These are phyloP conservation scores for Paralagenidium karlingii DNA, from an alignment of 352 stramenopile genomes.

Conservation along the genomic window DNA sequence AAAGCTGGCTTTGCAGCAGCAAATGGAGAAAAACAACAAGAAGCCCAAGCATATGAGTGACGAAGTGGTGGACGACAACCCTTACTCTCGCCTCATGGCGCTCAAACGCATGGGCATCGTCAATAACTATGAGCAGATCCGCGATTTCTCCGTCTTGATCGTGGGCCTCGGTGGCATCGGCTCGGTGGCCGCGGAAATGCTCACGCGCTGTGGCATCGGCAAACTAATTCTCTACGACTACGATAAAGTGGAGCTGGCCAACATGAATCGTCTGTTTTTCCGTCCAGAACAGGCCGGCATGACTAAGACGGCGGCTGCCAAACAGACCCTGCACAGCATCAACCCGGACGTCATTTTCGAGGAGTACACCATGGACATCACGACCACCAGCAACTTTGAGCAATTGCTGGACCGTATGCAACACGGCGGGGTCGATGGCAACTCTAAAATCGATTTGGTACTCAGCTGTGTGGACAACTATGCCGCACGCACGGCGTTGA, in stretches of 20 bases:
- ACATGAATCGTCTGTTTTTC: slow-evolving; percentile 90
- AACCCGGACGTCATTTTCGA: slow-evolving; percentile 85
- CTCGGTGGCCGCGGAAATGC: slow-evolving; percentile 81
- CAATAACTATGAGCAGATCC: slow-evolving; percentile 81
- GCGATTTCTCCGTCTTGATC: slow-evolving; percentile 63
- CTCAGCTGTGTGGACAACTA: slow-evolving; percentile 88
- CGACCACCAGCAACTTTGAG: slow-evolving; percentile 73
- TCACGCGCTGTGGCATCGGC: slow-evolving; percentile 81
- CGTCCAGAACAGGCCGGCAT: slow-evolving; percentile 74
- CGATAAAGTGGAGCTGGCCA: slow-evolving; percentile 82
- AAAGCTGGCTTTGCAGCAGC: slow-evolving; percentile 37
- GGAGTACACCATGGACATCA: slow-evolving; percentile 82
- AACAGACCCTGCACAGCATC: slow-evolving; percentile 80
- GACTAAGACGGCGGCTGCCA: slow-evolving; percentile 80
- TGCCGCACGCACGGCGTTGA: slow-evolving; percentile 72
- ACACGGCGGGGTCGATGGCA: slow-evolving; percentile 45
- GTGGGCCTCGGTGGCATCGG: slow-evolving; percentile 80
- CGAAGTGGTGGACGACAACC: slow-evolving; percentile 77
- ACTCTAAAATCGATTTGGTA: slow-evolving; percentile 60
- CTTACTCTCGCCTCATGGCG: slow-evolving; percentile 83
- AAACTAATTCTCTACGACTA: slow-evolving; percentile 88
- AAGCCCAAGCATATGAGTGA: slow-evolving; percentile 48
- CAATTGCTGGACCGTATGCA: slow-evolving; percentile 64
- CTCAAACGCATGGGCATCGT: slow-evolving; percentile 87
- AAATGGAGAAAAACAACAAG: slow-evolving; percentile 21